phyloP scores from a whole-genome alignment of 192 early-diverging fungal species.

The Entomortierella parvispora region DNA sequence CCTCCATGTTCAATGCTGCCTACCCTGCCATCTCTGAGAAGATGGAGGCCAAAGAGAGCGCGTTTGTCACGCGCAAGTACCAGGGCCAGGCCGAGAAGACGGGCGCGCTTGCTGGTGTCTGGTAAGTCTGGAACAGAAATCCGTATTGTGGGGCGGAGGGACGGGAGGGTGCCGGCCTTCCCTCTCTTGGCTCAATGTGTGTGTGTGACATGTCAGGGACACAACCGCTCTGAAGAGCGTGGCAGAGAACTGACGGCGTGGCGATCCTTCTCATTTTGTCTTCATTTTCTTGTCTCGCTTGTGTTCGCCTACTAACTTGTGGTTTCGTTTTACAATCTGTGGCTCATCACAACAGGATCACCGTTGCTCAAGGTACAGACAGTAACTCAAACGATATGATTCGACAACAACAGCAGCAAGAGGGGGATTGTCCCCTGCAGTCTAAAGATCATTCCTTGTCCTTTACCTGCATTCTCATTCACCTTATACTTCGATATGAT shows the following conservation, averaged over 20 bases:
- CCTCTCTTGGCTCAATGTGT: no score
- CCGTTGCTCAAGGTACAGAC: constrained; percentile 31
- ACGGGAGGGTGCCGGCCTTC: no score
- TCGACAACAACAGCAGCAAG: no score
- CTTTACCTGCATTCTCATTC: background rate
- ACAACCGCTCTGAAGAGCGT: background rate
- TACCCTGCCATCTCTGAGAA: constrained; percentile 53
- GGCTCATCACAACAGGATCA: constrained; percentile 24
- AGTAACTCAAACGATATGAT: no score
- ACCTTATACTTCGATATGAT: background rate
- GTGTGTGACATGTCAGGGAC: background rate
- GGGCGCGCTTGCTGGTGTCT: constrained; percentile 37
- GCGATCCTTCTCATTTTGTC: background rate
- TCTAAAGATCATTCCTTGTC: background rate
- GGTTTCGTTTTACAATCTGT: no score
- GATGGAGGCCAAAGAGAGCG: constrained; percentile 46
- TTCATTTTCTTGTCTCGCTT: no score
- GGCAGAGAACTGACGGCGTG: constrained; percentile 20
- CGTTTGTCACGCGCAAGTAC: constrained; percentile 34
- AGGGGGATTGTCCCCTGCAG: no score
- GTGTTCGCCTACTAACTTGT: no score
- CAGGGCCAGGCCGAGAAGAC: constrained; percentile 29
- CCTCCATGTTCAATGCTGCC: constrained; percentile 51
- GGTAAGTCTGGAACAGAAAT: no score
- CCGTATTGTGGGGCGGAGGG: no score